Base-by-base conservation (phyloP, 2,329 filamentous ascomycete genomes). In the Parastagonospora nodorum region DNA sequence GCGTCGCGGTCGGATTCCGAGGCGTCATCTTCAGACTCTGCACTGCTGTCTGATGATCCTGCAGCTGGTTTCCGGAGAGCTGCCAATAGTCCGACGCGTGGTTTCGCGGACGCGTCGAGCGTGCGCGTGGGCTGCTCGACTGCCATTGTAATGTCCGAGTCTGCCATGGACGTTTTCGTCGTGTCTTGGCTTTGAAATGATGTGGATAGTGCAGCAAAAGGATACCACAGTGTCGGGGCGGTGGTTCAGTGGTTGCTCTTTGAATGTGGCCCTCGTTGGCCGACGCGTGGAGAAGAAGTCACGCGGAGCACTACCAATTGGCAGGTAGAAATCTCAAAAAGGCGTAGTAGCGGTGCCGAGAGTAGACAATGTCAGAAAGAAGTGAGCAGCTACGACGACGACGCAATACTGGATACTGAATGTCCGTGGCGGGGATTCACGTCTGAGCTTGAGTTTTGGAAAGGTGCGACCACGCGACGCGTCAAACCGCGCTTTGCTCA, bases 1-100 rank as follows among this genome's bases (percentile, higher is more conserved):
- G 36, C 28, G 15, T 46, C 43, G 9, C 12, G 35, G n/a, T 68
- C 61, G 16, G 52, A 56, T 33, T 52, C 50, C 16, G 60, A 58
- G 28, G 51, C 57, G 40, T 73, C 69, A 6, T 64, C 61, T 1
- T 74, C 73, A 15, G 73, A 72, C 29, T 73, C 72, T 12, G 69
- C 60, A 40, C 72, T 69, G 54, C 82, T 80, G 42, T 75, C 71
- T 28, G 79, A 64, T 24, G 61, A 62, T 39, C 45, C 52, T 7
- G 53, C 42, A 16, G 44, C 38, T 12, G 55, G 52, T 42, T 58
- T 61, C 33, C 61, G 60, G 8, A 66, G 48, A 38, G 61, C 63
- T 55, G 60, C 57, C 35, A 66, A 40, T 8, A 66, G 52, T 42
- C 56, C 60, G 16, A 46, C 42, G 27, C 60, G 63, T 50, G 62